phyloP scores from a whole-genome alignment of 2,329 filamentous ascomycete species.

The Aspergillus niger region DNA sequence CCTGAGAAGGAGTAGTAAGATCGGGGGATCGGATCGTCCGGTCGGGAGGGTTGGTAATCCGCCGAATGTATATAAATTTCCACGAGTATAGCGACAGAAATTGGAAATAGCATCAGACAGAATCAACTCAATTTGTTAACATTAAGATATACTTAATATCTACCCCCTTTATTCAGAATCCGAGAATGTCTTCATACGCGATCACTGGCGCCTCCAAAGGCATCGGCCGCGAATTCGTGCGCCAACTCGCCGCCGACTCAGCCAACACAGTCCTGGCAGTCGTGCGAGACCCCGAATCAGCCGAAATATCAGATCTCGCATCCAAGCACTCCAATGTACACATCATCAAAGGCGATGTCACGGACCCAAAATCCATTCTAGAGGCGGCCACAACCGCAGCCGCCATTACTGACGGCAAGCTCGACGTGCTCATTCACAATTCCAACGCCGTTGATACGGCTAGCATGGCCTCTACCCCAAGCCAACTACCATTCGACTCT shows the following conservation, averaged over 20 bases:
- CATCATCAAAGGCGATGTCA: conserved; percentile 32
- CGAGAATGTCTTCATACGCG: conserved; percentile 39
- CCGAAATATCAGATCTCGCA: conserved; percentile 14
- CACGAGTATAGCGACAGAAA: background rate
- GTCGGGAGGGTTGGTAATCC: background rate
- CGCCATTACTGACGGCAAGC: conserved; percentile 38
- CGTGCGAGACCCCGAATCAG: conserved; percentile 37
- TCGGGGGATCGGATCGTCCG: conserved; percentile 2
- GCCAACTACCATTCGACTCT: conserved; percentile 19
- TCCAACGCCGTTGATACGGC: conserved; percentile 32
- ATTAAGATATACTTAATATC: background rate
- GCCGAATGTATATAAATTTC: background rate
- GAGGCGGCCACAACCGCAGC: conserved; percentile 36
- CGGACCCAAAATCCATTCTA: conserved; percentile 35
- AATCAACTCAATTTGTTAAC: background rate
- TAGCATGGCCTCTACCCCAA: conserved; percentile 20
- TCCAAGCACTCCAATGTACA: conserved; percentile 10
- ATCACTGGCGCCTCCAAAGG: conserved; percentile 40
- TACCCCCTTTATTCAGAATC: background rate
- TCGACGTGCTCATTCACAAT: conserved; percentile 49
- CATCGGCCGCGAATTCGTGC: conserved; percentile 35
- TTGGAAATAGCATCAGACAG: background rate
- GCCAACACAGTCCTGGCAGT: conserved; percentile 44
- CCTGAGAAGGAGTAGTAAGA: background rate
- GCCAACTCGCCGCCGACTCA: conserved; percentile 31